Percentiles rank a stretch among this genome's conserved stretches.
Conservation (phyloP, 2,329 filamentous ascomycete genomes). For the Tetracladium maxilliforme region DNA sequence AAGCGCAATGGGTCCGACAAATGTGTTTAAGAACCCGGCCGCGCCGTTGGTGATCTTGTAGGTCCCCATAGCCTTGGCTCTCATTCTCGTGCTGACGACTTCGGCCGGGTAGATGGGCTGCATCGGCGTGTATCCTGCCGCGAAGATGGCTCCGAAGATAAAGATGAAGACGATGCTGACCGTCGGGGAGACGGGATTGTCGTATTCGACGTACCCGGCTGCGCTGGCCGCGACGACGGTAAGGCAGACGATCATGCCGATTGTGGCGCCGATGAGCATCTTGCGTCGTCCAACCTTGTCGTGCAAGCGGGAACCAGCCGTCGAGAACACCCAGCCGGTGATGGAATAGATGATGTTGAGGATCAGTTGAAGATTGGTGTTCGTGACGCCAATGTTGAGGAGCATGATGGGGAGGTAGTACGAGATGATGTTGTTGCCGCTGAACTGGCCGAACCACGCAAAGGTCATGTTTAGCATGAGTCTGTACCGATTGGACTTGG, state of each 20-base stretch:
- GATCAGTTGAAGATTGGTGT: slow-evolving; percentile 9
- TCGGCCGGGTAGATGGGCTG: slow-evolving; percentile 16
- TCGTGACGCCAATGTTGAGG: slow-evolving; percentile 10
- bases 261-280: slow-evolving; percentile 10
- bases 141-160: slow-evolving; percentile 11
- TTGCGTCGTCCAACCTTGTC: slow-evolving; percentile 11
- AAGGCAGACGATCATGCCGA: slow-evolving; percentile 8
- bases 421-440: slow-evolving; percentile 7
- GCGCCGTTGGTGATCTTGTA: slow-evolving; percentile 12
- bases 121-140: slow-evolving; percentile 12
- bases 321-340: slow-evolving; percentile 9
- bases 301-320: slow-evolving; percentile 9
- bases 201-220: slow-evolving; percentile 4
- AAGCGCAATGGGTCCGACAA: slow-evolving; percentile 10
- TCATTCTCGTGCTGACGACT: slow-evolving; percentile 19
- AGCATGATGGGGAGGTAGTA: slow-evolving; percentile 11
- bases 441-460: slow-evolving; percentile 21
- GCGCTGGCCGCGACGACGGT: slow-evolving; percentile 9
- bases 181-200: slow-evolving; percentile 5
- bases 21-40: slow-evolving; percentile 13
- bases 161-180: slow-evolving; percentile 12
- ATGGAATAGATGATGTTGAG: slow-evolving; percentile 11
- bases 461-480: slow-evolving; percentile 10
- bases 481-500: slow-evolving; percentile 18
- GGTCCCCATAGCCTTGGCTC: slow-evolving; percentile 18